Evolutionary conservation across 495 filamentous ascomycete species (phyloP).

Genomic region (Platismatia glauca): DNA sequence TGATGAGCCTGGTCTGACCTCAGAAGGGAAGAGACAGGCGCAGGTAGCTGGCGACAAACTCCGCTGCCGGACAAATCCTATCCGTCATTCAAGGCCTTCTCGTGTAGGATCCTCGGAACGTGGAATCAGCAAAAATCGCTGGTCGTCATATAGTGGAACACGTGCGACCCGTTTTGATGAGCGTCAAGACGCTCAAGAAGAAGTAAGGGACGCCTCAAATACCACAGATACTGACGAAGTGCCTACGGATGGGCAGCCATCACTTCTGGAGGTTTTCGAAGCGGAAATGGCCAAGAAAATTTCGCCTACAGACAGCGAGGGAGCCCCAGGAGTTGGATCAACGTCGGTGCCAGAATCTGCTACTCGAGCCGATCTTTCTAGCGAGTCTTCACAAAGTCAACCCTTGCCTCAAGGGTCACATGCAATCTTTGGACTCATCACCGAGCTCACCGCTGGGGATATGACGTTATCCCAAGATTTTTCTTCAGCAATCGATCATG

Average conservation of each 20-base stretch:
- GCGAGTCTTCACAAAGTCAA: not conserved
- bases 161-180: constrained; percentile 9
- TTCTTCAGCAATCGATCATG: constrained; percentile 12
- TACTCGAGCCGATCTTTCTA: not conserved
- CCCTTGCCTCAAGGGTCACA: not conserved
- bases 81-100: constrained; percentile 13
- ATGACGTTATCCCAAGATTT: constrained; percentile 16
- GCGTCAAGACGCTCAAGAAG: constrained; percentile 1
- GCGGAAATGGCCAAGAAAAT: constrained; percentile 41
- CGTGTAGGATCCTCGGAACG: constrained; percentile 1
- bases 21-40: constrained; percentile 15
- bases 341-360: not conserved
- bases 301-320: not conserved
- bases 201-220: constrained; percentile 3
- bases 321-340: not conserved
- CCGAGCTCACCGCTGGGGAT: constrained; percentile 4
- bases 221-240: constrained; percentile 4
- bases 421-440: constrained; percentile 2
- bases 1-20: constrained; percentile 8
- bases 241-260: constrained; percentile 2
- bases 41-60: constrained; percentile 17
- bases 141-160: constrained; percentile 5
- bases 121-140: constrained; percentile 12
- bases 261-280: constrained; percentile 44
- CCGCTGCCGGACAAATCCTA: constrained; percentile 14